Percentiles rank a stretch among this genome's conserved stretches.
Evolutionary conservation across 2,329 filamentous ascomycete genomes (phyloP).

Genomic region (Aspergillus sp.): DNA sequence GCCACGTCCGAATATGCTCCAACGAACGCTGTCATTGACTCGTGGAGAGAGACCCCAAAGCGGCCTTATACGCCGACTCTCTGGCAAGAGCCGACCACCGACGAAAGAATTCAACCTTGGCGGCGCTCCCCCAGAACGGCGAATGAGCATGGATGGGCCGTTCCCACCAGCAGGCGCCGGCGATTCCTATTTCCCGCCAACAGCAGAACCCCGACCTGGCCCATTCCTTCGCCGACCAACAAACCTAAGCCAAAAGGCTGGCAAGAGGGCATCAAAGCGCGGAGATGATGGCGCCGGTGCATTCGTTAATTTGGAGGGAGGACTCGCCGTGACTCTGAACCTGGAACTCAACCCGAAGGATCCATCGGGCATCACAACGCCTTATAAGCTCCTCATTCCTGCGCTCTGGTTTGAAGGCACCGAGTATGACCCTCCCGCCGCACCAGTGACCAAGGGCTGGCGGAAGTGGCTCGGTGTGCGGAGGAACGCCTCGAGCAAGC

Average conservation of each 20-base stretch:
- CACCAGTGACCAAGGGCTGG: slow-evolving; percentile 39
- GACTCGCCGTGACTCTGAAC: slow-evolving; percentile 83
- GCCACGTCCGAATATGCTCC: slow-evolving; percentile 42
- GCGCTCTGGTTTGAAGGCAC: slow-evolving; percentile 59
- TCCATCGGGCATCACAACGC: slow-evolving; percentile 81
- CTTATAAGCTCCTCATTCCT: slow-evolving; percentile 84
- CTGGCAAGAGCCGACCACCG: slow-evolving; percentile 44
- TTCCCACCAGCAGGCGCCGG: slow-evolving; percentile 30
- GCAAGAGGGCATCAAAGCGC: slow-evolving; percentile 57
- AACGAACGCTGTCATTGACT: slow-evolving; percentile 63
- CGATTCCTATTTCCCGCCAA: slow-evolving; percentile 34
- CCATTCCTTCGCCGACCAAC: slow-evolving; percentile 70
- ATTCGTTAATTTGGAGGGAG: slow-evolving; percentile 73
- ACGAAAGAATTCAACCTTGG: slow-evolving; percentile 39
- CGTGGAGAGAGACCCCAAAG: slow-evolving; percentile 51
- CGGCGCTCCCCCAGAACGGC: slow-evolving; percentile 23
- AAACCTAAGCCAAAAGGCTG: slow-evolving; percentile 63
- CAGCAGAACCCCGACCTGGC: slow-evolving; percentile 34
- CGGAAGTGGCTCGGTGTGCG: slow-evolving; percentile 37
- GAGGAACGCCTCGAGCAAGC: slow-evolving; percentile 26
- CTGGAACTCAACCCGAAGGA: slow-evolving; percentile 85
- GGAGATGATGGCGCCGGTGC: slow-evolving; percentile 53
- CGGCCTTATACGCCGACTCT: slow-evolving; percentile 48
- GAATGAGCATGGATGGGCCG: slow-evolving; percentile 37
- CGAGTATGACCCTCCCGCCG: slow-evolving; percentile 38